Evolutionary conservation across 768 basidiomycete genomes (phyloP), one percentile per base, ranked within the genome.

Genomic region (Amylocystis lapponica): DNA sequence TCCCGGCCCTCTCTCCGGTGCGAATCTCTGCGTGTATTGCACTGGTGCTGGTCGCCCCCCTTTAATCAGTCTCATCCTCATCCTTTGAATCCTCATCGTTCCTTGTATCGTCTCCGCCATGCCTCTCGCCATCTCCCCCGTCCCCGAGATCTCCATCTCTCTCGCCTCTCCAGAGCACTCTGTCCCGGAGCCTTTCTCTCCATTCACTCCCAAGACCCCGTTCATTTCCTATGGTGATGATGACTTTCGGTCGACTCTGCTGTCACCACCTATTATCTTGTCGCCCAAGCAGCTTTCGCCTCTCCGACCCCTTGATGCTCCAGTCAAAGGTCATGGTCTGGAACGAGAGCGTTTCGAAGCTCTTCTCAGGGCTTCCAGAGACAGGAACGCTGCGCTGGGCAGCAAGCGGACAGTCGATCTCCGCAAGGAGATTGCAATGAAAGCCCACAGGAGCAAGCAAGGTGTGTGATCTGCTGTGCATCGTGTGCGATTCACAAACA

Each of bases 121-220:
- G 62, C 52, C 43, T 39, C 52, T 62, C 52, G 60, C 61, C 47
- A 48, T 40, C 46, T 63, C 68, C 42, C 65, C 72, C 45, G 64
- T 86, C 54, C 85, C 86, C 51, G 68, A 74, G 49, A 88, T 90
- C 52, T 74, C 71, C 52, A 77, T 90, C 56, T 86, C 82, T 17
- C 77, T 71, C 26, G 77, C 85, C 36, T 77, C 81, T 3, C 75
- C 75, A n/a, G 68, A 75, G 51, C 72, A 75, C 38, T 60, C 64
- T 32, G 41, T 56, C 25, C 51, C 64, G 25, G 79, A 84, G 58
- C 78, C 81, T 3, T 78, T 69, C 58, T 85, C 83, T 42, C 82
- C 83, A 8, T 81, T 83, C 52, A 59, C 67, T n/a, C 45, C 43
- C 59, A 36, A 49, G 48, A 29, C 51, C 29, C 17, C n/a, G 17